Conservation (phyloP, 2,329 filamentous ascomycete species). For the Grosmannia huntii region DNA sequence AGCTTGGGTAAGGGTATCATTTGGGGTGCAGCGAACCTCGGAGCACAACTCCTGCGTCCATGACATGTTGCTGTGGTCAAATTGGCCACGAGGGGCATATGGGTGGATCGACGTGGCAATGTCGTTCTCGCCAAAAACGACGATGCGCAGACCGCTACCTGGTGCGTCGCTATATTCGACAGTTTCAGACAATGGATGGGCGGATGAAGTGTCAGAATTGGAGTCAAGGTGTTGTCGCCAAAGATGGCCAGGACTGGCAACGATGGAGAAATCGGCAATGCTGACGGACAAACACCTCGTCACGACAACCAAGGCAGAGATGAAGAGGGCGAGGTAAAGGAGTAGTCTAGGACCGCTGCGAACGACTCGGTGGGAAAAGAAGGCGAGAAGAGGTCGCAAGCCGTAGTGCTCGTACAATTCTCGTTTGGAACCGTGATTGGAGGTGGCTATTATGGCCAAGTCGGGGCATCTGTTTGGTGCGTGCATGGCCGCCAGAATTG, state of each 20-base stretch:
- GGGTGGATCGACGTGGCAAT: constrained; percentile 20
- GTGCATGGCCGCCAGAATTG: background rate
- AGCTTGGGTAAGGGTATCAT: background rate
- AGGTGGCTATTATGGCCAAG: background rate
- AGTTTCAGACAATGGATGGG: background rate
- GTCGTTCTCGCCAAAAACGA: constrained; percentile 40
- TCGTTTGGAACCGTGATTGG: background rate
- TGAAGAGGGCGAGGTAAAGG: constrained; percentile 14
- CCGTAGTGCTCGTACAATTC: constrained; percentile 1
- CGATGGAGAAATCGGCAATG: constrained; percentile 10
- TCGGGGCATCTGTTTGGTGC: background rate
- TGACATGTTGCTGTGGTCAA: constrained; percentile 14
- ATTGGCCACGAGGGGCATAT: constrained; percentile 11
- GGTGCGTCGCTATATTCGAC: constrained; percentile 7
- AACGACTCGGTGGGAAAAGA: constrained; percentile 17
- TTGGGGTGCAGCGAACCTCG: constrained; percentile 23
- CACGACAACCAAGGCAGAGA: constrained; percentile 13
- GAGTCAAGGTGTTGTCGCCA: constrained; percentile 10
- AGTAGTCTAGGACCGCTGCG: constrained; percentile 18
- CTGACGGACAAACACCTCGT: constrained; percentile 12
- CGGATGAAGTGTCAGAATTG: background rate
- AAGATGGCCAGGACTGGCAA: constrained; percentile 10
- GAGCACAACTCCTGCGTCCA: constrained; percentile 38
- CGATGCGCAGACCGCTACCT: constrained; percentile 27
- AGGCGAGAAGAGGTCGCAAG: constrained; percentile 12